phyloP scores from a whole-genome alignment of 2,329 filamentous ascomycete genomes.

The Ascosphaera acerosa region DNA sequence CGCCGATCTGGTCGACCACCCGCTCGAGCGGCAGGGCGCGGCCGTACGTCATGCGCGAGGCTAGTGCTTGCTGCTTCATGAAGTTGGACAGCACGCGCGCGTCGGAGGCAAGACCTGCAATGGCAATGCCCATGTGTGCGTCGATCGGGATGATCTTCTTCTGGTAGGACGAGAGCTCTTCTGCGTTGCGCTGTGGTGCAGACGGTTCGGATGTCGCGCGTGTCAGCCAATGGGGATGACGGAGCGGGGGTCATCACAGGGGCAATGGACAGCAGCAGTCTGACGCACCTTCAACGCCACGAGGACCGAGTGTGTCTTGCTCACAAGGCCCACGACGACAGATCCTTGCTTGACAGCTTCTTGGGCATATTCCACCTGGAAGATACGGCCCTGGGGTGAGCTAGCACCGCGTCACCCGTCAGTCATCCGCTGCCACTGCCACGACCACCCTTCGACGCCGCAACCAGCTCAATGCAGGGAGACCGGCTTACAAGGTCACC shows the following conservation, averaged over 20 bases:
- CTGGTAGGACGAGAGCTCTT: conserved; percentile 98
- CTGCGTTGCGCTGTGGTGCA: conserved; percentile 58
- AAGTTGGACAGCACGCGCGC: conserved; percentile 98
- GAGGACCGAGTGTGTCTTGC: conserved; percentile 92
- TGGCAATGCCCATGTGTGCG: conserved; percentile 82
- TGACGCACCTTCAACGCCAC: conserved; percentile 70
- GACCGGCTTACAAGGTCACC: conserved; percentile 67
- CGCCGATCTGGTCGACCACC: conserved; percentile 75
- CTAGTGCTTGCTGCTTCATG: conserved; percentile 98
- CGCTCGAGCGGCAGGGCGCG: conserved; percentile 75
- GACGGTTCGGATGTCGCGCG: too few relatives aligned
- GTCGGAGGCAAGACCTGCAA: conserved; percentile 90
- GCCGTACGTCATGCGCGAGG: conserved; percentile 85
- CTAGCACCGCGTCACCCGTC: conserved; percentile 22
- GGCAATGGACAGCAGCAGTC: not conserved
- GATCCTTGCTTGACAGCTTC: conserved; percentile 99
- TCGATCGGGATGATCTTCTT: conserved; percentile 97
- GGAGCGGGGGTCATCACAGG: too few relatives aligned
- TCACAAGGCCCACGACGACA: conserved; percentile 86
- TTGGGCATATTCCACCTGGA: conserved; percentile 96
- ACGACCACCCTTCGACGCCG: not conserved
- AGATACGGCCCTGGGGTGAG: conserved; percentile 97
- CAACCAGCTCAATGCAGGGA: conserved; percentile 2
- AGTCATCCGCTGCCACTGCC: not conserved
- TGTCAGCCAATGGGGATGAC: too few relatives aligned